Evolutionary conservation across 345 rosid genomes (phyloP).

Genomic region (Populus deltoides): DNA sequence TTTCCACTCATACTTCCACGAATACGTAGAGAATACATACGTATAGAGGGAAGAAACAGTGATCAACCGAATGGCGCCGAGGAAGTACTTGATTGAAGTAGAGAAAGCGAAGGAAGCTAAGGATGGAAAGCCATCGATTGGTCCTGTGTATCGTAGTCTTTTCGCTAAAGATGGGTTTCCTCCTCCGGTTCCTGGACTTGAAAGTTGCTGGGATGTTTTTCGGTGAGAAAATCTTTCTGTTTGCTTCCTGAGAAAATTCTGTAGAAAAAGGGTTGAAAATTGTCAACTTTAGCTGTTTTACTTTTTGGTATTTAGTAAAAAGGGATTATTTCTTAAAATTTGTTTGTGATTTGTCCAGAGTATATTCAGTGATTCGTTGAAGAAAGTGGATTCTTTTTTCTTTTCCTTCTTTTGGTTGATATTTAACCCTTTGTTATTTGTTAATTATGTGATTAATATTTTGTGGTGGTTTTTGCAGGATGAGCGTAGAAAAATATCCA

Average conservation of each 20-base stretch:
- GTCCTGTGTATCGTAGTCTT: constrained; percentile 79
- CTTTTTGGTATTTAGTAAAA: not conserved
- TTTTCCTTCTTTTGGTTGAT: not conserved
- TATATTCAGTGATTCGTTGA: not conserved
- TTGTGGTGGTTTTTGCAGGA: constrained; percentile 36
- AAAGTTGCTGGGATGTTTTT: constrained; percentile 93
- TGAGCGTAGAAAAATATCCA: constrained; percentile 75
- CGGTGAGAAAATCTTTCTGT: constrained; percentile 45
- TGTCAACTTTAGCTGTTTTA: not conserved
- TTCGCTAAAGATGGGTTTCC: constrained; percentile 82
- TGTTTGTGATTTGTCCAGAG: not conserved
- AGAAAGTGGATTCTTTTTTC: not conserved
- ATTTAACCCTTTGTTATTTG: not conserved
- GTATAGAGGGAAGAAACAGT: not conserved
- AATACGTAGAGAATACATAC: not conserved
- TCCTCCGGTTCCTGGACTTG: constrained; percentile 63
- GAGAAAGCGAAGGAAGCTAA: constrained; percentile 64
- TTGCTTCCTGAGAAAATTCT: not conserved
- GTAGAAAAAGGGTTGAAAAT: not conserved
- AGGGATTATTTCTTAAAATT: not conserved
- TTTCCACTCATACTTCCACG: not conserved
- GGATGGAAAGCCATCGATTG: constrained; percentile 69
- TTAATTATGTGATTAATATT: not conserved
- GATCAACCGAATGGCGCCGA: constrained; percentile 29
- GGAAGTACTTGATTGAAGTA: constrained; percentile 60